Evolutionary conservation across 176 grass and related monocot species (phyloP).

Genomic region (Musa beccarii): DNA sequence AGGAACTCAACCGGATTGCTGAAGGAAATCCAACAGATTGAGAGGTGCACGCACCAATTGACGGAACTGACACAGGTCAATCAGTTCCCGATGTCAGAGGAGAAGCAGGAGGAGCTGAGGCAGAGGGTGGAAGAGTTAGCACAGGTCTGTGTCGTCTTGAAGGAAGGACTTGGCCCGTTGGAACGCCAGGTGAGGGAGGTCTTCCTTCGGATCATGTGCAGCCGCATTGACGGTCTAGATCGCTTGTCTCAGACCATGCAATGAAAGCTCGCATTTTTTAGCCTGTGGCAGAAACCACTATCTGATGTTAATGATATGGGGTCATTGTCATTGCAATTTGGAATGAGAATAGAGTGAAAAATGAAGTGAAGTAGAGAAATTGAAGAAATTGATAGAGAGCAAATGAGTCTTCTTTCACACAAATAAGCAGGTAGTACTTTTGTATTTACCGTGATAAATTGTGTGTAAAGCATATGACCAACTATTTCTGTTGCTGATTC

Average conservation of each 20-base stretch:
- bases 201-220: conserved; percentile 72
- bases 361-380: not conserved
- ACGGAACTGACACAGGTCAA: conserved; percentile 38
- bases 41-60: conserved; percentile 49
- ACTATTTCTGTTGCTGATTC: not conserved
- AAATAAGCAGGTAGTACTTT: not conserved
- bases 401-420: not conserved
- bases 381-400: not conserved
- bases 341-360: not conserved
- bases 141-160: conserved; percentile 37
- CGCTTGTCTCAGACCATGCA: not conserved
- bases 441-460: conserved; percentile 5
- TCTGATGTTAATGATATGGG: not conserved
- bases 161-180: conserved; percentile 49
- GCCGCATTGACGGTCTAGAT: conserved; percentile 70
- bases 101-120: conserved; percentile 40
- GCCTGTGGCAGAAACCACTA: not conserved
- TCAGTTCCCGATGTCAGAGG: conserved; percentile 21
- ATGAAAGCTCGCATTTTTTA: not conserved
- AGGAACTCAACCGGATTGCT: conserved; percentile 56
- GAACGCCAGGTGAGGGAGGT: conserved; percentile 75
- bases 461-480: not conserved
- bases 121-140: conserved; percentile 41
- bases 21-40: conserved; percentile 62
- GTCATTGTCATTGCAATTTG: not conserved